Evolutionary conservation across 306 rosid genomes (phyloP), one percentile per base, ranked within the genome.

Genomic region (Leucaena leucocephala): DNA sequence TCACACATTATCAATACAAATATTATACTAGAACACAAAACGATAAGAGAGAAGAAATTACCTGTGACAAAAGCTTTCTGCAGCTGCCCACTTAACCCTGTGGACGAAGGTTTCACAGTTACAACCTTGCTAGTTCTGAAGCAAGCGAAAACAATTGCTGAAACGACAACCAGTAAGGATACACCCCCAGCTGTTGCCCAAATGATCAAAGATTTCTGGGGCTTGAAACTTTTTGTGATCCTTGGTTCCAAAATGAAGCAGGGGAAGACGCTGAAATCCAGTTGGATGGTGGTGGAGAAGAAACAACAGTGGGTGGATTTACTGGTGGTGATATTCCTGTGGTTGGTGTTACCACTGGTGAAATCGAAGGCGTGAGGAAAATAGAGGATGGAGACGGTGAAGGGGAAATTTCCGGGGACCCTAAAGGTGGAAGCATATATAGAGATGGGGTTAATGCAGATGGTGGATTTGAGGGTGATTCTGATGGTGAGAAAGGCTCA

Each of bases 11-110:
- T 67, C 73, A 50, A 67, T 27, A 27, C 27, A 2, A 48, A 14
- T 48, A 15, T 48, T 27, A 35, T 3, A 35, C 21, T 35, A 63
- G 2, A 35, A 14, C 43, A 63, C 1, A 36, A 63, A 14, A 5
- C 49, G 14, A 4, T 34, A 38, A 57, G 69, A 61, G n/a, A 75
- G 75, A 57, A 82, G 62, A 54, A 82, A 65, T 80, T 68, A 94
- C 97, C 98, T 80, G 97, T 80, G 79, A 91, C 86, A 81, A 95
- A 92, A 52, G 98, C 98, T 80, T 90, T 95, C 84, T 93, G 95
- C 50, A 95, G 90, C 84, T 92, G 98, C 64, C 98, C 98, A 83
- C 98, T 95, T 82, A 95, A 79, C 61, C 98, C 98, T 74, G 98
- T 91, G 46, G 89, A 88, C 98, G 98, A 92, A 73, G 98, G 98